Percentiles rank a stretch among this genome's conserved stretches.
These are phyloP conservation scores for Epichloe baconii DNA, from an alignment of 2,329 filamentous ascomycete genomes.

Conservation along the genomic window DNA sequence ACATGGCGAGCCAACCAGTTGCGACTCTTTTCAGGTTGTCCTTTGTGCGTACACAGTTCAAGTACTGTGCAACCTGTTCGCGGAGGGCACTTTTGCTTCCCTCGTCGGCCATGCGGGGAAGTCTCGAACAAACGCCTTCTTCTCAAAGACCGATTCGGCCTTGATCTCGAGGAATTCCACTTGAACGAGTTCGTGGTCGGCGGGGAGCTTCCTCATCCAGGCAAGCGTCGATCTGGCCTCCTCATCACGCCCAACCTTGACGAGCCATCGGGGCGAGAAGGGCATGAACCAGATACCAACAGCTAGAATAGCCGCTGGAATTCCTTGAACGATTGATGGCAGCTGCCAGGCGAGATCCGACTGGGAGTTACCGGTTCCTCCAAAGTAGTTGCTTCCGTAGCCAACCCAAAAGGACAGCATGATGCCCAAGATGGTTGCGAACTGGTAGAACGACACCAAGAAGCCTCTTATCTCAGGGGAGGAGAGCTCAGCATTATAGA, in stretches of 20 bases:
- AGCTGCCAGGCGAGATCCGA: slow-evolving; percentile 30
- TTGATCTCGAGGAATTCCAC: slow-evolving; percentile 76
- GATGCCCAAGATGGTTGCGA: no score
- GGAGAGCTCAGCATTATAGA: no score
- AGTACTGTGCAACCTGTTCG: slow-evolving; percentile 36
- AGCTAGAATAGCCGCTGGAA: slow-evolving; percentile 40
- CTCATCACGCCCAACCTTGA: slow-evolving; percentile 55
- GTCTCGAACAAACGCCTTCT: slow-evolving; percentile 51
- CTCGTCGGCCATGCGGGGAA: slow-evolving; percentile 29
- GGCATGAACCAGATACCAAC: slow-evolving; percentile 63
- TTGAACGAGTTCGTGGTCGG: slow-evolving; percentile 54
- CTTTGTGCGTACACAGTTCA: slow-evolving; percentile 30
- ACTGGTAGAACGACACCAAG: no score
- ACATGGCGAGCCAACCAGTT: slow-evolving; percentile 49
- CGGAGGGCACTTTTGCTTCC: slow-evolving; percentile 26
- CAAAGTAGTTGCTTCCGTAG: no score
- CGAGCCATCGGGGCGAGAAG: slow-evolving; percentile 64
- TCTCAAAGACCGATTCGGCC: slow-evolving; percentile 64
- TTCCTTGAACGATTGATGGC: slow-evolving; percentile 31
- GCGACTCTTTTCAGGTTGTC: slow-evolving; percentile 50
- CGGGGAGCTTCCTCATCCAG: slow-evolving; percentile 45
- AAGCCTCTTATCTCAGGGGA: no score
- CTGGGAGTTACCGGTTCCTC: slow-evolving; percentile 10
- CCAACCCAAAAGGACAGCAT: no score
- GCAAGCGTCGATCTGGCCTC: slow-evolving; percentile 48